These are phyloP conservation scores for Mycena vulgaris DNA, from an alignment of 768 basidiomycete genomes.

Conservation along the genomic window DNA sequence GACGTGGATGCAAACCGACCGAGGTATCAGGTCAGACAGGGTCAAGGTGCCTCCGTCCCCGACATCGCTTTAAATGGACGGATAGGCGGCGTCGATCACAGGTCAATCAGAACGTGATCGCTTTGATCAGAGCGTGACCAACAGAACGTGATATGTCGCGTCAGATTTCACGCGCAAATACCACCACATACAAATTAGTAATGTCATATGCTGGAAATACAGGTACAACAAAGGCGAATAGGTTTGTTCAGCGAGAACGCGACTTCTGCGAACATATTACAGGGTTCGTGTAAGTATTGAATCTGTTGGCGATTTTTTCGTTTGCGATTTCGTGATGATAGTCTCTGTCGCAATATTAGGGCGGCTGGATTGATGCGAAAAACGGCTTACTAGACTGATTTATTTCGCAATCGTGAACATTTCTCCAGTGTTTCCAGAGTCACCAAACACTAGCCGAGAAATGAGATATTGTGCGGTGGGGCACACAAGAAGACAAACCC, in stretches of 20 bases:
- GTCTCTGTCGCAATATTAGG: too few relatives aligned
- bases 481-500: constrained; percentile 50
- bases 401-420: constrained; percentile 60
- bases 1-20: constrained; percentile 10
- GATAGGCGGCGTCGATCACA: constrained; percentile 1
- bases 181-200: constrained; percentile 9
- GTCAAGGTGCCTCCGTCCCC: not conserved
- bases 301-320: constrained; percentile 11
- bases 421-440: constrained; percentile 66
- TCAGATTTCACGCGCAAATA: not conserved
- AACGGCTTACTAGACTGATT: constrained; percentile 25
- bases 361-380: too few relatives aligned
- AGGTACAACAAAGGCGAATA: constrained; percentile 32
- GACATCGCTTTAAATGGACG: constrained; percentile 32
- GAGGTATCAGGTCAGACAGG: constrained; percentile 19
- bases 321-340: constrained; percentile 14
- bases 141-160: too few relatives aligned
- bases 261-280: constrained; percentile 33
- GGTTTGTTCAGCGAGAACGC: constrained; percentile 30
- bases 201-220: constrained; percentile 1
- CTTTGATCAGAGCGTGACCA: too few relatives aligned
- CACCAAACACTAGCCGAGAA: constrained; percentile 61
- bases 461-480: constrained; percentile 8
- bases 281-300: constrained; percentile 29
- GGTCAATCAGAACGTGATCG: constrained; percentile 15